Evolutionary conservation across 176 grass and related monocot species (phyloP), one percentile per base, ranked within the genome.

Genomic region (Microstegium vimineum): DNA sequence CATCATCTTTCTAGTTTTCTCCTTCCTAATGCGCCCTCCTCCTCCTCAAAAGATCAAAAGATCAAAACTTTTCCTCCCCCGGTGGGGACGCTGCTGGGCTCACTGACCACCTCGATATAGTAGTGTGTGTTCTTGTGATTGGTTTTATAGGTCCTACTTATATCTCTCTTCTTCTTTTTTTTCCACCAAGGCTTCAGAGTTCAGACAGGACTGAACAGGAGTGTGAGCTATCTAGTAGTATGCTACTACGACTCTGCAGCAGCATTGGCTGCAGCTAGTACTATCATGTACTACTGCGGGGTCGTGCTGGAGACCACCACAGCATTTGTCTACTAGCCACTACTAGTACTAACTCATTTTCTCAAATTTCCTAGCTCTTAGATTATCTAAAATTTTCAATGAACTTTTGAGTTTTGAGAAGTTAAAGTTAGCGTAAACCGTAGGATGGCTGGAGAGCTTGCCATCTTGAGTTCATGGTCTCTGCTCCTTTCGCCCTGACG

Each of bases 51-150:
- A n/a, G n/a, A n/a, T n/a, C 37, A 7, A 76, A 72, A 47, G 45
- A 82, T 41, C 64, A 43, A 18, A 30, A 31, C 70, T 73, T 62
- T 79, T 43, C 63, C 47, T 57, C 23, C 16, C 20, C 54, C 27
- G 41, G 65, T 87, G 74, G 80, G 31, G 34, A 25, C 51, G 4
- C 47, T 5, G 12, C 32, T 17, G 78, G 47, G 33, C 22, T 76
- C 84, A 23, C 35, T 6, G 18, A 20, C 41, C 84, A 74, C 77
- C 43, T 74, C 20, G 25, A 11, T 86, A 41, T 37, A 35, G 27
- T 78, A 30, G 40, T 78, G 64, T 22, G 14, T 10, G 10, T 57
- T 77, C 5, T 38, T 85, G 10, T 31, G 77, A 82, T 89, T 89
- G 87, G 87, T 46, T 56, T 85, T 66, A 82, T 85, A 66, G 82